Evolutionary conservation across 352 stramenopile genomes (phyloP).

Genomic region (Globisporangium canariense): DNA sequence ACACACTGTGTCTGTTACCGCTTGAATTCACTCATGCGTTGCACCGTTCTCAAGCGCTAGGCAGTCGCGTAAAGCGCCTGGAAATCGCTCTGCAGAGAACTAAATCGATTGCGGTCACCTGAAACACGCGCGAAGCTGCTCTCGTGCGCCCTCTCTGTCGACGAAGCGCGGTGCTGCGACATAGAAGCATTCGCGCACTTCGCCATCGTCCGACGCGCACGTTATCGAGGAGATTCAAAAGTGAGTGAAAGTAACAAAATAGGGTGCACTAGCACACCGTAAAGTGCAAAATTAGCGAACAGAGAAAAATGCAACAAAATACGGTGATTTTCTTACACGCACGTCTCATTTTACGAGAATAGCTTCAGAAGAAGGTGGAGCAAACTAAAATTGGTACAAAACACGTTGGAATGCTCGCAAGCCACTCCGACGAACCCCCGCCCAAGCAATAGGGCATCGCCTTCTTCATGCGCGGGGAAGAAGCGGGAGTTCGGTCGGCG

Average conservation of each 20-base stretch:
- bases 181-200: neutral
- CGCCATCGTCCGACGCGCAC: neutral
- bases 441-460: conserved; percentile 10
- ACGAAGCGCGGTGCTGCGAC: neutral
- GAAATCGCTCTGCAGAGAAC: neutral
- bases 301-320: neutral
- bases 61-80: neutral
- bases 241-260: conserved; percentile 16
- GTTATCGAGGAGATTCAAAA: conserved; percentile 1
- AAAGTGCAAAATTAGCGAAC: neutral
- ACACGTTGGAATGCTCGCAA: neutral
- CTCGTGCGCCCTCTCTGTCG: conserved; percentile 7
- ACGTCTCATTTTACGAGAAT: neutral
- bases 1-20: neutral
- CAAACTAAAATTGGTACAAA: neutral
- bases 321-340: conserved; percentile 1
- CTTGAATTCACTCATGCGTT: neutral
- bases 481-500: conserved; percentile 13
- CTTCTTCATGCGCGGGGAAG: conserved; percentile 19
- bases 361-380: neutral
- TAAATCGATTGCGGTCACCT: neutral
- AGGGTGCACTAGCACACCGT: conserved; percentile 10
- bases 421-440: neutral
- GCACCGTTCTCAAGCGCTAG: neutral
- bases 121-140: neutral